Base-by-base conservation (phyloP, 1,139 yeast genomes). In the Blastobotrys ciferrii region DNA sequence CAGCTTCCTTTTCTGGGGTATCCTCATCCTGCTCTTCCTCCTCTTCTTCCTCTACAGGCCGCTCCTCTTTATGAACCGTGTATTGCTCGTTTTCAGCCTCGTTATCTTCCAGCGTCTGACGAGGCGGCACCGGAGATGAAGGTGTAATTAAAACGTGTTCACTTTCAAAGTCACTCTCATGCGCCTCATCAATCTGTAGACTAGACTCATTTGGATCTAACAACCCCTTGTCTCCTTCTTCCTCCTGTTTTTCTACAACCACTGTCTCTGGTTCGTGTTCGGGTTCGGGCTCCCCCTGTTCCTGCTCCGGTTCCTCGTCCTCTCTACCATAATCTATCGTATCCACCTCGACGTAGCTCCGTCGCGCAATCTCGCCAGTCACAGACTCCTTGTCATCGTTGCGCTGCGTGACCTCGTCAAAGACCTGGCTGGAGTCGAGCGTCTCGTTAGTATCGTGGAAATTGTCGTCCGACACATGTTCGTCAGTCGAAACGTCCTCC, bases 381-480 rank as follows among this genome's bases (percentile, higher is more conserved):
- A 23, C 40, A 19, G 40, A 36, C 28, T 36, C 40, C 14, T 36
- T 36, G 11, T 36, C 25, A 19, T 36, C 40, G 28, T 36, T 36
- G 13, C 40, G 11, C 18, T 15, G 40, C n/a, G 40, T 18, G 18
- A 36, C 28, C 19, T 36, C 40, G 28, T 36, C 40, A 36, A 36
- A 17, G 28, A 36, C 40, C 17, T 36, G 28, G 19, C 40, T 36
- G 14, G 40, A 13, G 12, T 36, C 40, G 28, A 36, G 14, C 17
- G 40, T 36, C 28, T 36, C 40, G 19, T 19, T 19, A 6, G 40
- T 36, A 19, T 36, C 40, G 14, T 36, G 40, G 40, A 36, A 36
- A 19, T 36, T 36, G 17, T 36, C 40, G 18, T 36, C 40, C 4
- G 40, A 36, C 3, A 17, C 13, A 23, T 23, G 28, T 23, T 23